Conservation (phyloP, 1,284 basidiomycete genomes). For the Bothia castanella region DNA sequence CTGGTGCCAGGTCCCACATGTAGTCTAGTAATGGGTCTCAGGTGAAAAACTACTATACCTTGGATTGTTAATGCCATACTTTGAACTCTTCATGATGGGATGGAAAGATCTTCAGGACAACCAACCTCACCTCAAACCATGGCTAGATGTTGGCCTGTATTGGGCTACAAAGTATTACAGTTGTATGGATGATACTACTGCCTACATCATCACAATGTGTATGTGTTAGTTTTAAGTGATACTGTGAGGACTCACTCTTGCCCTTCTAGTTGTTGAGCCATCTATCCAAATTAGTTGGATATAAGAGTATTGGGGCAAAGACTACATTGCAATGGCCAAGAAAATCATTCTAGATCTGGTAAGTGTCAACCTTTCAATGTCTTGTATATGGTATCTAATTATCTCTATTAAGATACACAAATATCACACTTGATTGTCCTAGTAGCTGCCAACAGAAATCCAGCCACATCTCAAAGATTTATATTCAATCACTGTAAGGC, state of each 20-base stretch:
- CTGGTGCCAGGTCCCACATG: neutral
- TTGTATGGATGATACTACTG: neutral
- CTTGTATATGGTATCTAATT: no score
- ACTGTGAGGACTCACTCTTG: no score
- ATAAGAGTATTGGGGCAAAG: neutral
- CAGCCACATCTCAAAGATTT: neutral
- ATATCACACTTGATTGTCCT: neutral
- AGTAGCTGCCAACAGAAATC: neutral
- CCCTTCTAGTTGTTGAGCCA: neutral
- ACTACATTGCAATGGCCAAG: neutral
- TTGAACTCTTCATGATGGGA: neutral
- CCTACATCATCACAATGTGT: neutral
- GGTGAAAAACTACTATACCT: neutral
- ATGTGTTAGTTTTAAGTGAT: no score
- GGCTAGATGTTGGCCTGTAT: neutral
- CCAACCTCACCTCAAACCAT: neutral
- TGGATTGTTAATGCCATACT: neutral
- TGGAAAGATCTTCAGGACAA: neutral
- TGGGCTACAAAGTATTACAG: constrained; percentile 1
- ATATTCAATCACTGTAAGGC: neutral
- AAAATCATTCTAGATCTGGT: neutral
- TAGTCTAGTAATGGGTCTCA: neutral
- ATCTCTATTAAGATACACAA: neutral
- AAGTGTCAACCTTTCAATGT: no score
- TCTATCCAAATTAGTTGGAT: constrained; percentile 1